Percentiles rank a stretch among this genome's conserved stretches.
Evolutionary conservation across 345 rosid genomes (phyloP).

Genomic region (Murraya paniculata): DNA sequence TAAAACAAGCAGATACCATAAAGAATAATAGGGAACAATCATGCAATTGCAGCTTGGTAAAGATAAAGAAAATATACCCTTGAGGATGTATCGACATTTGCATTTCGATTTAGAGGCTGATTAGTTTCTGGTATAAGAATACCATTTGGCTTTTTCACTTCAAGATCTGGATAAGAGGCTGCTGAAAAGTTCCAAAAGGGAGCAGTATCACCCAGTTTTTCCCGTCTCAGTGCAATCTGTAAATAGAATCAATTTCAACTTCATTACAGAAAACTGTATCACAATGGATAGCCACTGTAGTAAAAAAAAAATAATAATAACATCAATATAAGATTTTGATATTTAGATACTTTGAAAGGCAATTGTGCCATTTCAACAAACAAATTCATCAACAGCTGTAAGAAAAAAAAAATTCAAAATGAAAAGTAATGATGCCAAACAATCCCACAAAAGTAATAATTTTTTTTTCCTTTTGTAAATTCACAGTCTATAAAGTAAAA

Average conservation of each 20-base stretch:
- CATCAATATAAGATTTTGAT: not conserved
- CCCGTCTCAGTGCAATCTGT: constrained; percentile 83
- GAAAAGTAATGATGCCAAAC: not conserved
- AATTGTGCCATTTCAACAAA: not conserved
- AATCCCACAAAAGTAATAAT: not conserved
- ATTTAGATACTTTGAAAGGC: not conserved
- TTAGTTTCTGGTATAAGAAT: constrained; percentile 28
- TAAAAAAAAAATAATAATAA: not conserved
- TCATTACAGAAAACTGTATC: not conserved
- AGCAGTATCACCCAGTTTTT: constrained; percentile 79
- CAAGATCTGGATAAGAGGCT: constrained; percentile 60
- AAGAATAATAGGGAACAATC: constrained; percentile 1
- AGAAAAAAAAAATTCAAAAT: too few species aligned
- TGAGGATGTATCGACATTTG: constrained; percentile 29
- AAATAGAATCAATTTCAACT: constrained; percentile 7
- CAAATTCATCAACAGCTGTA: not conserved
- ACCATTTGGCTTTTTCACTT: constrained; percentile 22
- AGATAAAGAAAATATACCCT: constrained; percentile 33
- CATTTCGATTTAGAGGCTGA: constrained; percentile 28
- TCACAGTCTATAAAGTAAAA: not conserved
- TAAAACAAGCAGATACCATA: constrained; percentile 1
- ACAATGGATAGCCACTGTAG: not conserved
- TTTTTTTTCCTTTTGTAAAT: not conserved
- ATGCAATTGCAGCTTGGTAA: not conserved
- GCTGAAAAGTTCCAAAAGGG: constrained; percentile 81